Evolutionary conservation across 2,329 filamentous ascomycete species (phyloP), one percentile per base, ranked within the genome.

Genomic region (Alternaria sp.): DNA sequence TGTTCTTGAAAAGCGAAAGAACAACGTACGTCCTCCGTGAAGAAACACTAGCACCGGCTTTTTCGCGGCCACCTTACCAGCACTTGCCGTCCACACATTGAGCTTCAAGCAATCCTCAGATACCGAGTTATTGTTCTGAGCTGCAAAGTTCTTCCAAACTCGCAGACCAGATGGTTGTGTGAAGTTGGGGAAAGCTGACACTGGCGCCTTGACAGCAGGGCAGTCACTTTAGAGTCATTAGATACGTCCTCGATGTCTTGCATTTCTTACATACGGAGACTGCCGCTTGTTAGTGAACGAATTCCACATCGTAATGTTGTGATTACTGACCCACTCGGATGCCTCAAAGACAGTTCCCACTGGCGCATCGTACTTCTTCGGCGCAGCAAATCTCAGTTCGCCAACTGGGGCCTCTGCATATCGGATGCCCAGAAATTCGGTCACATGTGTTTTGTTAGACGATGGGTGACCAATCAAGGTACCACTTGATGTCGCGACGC

Each of bases 351-450:
- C 53, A 8, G 60, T 60, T 21, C 62, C 69, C 51, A 34, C 29
- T 28, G 64, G 65, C 23, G 71, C 68, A 29, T 65, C 34, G 57
- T 69, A 72, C 44, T 58, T 66, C 53, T 72, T 66, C 3, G 72
- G 72, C 3, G 72, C 63, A 9, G 69, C 72, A 56, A 77, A 78
- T 36, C 76, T 68, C 28, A 77, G 61, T 29, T 71, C 61, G 8
- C 72, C 76, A 17, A 73, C 55, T 9, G 76, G 75, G 14, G 75
- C 67, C 57, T 72, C 63, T 1, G 73, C 77, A 51, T 75, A 79
- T 9, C 70, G 72, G 34, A 78, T 74, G 17, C 75, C 76, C 17
- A 78, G 55, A 37, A 76, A 79, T 31, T 78, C 73, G 10, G 64
- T 60, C 8, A 75, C 71, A 31, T 42, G 52, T 3, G 53, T 64